phyloP scores from a whole-genome alignment of 768 basidiomycete genomes.

The Lactarius quietus region DNA sequence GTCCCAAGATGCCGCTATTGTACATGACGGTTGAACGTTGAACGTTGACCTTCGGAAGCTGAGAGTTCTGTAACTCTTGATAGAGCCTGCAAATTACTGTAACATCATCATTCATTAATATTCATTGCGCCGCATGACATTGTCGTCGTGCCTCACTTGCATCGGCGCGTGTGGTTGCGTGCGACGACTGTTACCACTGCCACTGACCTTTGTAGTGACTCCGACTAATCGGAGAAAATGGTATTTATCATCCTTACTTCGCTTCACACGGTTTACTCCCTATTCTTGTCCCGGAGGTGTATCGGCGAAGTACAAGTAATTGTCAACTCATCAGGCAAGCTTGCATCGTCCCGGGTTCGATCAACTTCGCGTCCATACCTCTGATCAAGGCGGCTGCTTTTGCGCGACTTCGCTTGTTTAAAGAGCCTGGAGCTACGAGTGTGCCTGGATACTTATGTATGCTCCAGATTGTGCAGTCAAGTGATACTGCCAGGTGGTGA shows the following conservation, averaged over 20 bases:
- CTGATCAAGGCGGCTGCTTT: background rate
- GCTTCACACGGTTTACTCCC: background rate
- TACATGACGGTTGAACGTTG: no score
- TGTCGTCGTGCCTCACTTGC: no score
- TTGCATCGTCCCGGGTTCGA: background rate
- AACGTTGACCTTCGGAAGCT: background rate
- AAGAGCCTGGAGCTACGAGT: background rate
- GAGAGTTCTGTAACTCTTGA: background rate
- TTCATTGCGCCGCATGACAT: no score
- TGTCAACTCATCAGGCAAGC: background rate
- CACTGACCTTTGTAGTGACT: background rate
- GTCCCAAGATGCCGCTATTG: no score
- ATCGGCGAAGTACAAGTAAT: background rate
- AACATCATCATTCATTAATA: no score
- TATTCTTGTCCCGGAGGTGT: background rate
- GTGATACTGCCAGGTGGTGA: background rate
- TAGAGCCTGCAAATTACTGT: background rate
- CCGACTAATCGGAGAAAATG: background rate
- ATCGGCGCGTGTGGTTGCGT: background rate
- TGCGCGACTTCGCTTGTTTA: background rate
- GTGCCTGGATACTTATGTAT: background rate
- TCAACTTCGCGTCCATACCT: background rate
- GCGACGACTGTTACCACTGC: background rate
- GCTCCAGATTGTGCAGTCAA: background rate
- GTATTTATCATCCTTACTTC: background rate